Evolutionary conservation across 2,329 filamentous ascomycete genomes (phyloP), one percentile per base, ranked within the genome.

Genomic region (Fonsecaea pedrosoi): DNA sequence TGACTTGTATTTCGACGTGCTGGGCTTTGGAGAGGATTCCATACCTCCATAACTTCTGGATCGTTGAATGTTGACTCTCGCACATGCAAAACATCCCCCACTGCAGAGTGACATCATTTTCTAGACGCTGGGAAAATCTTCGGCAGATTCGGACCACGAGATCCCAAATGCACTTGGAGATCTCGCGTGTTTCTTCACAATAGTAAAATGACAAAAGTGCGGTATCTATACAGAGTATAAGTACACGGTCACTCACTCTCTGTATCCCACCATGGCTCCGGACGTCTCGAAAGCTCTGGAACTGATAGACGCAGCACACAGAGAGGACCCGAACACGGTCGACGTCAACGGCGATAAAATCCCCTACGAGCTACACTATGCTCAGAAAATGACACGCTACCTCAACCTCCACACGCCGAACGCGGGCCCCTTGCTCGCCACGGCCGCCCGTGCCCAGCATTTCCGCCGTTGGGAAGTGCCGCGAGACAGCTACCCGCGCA

Each of bases 401-500:
- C 88, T 96, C 37, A 76, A 82, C 8, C 79, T 84, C 15, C 86
- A 88, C 69, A 79, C 80, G 8, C 87, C 91, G 0, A 72, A 82
- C 34, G 88, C 92, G 1, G 87, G 89, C 1, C 59, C 88, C 89
- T 79, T 86, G 30, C 83, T 96, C 62, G 87, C 87, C 69, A 83
- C 95, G 55, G 92, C 92, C 18, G 90, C 93, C 71, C 89, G 92
- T 71, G 92, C 92, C 10, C 92, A 96, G 77, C 92, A 96, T 78
- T 91, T 96, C 74, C 86, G 89, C 61, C 88, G 91, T 79, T 96
- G 92, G 92, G 91, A 96, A 78, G 86, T 94, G 1, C 91, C 92
- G 0, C 89, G 92, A 57, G 81, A 82, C 70, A 86, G 83, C 42
- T 94, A 91, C 78, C 91, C 92, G 6, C 87, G 87, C 82, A 94